Evolutionary conservation across 768 basidiomycete genomes (phyloP), one percentile per base, ranked within the genome.

Genomic region (Leccinum rimulosum): DNA sequence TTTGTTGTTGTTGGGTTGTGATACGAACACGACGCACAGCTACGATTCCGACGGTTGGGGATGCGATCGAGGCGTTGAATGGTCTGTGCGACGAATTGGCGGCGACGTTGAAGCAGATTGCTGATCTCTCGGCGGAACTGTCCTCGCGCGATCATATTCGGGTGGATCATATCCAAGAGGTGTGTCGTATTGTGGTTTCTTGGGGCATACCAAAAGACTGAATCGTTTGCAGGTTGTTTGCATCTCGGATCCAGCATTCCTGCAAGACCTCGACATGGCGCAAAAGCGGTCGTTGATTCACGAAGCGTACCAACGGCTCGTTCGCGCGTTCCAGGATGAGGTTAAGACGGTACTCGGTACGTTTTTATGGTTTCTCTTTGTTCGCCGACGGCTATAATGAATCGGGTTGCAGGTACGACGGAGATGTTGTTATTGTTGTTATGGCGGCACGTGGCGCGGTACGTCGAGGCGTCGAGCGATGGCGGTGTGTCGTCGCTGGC

Each of bases 391-490:
- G 22, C 10, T 43, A 19, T 43, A 43, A 22, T 43, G 15, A 28
- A 22, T 17, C 11, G 50, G 50, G 15, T 3, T 22, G 3, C 30
- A 90, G 89, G 82, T 57, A 83, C 87, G 15, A 74, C 85, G 52
- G 94, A 95, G 72, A 88, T 93, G 84, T 70, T 90, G 6, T 77
- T 95, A 9, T 77, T 95, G 17, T 78, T 95, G 19, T 75, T 93
- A 10, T 93, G 90, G 88, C 81, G 91, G 15, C 94, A 95, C 66
- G 67, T 92, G 30, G 79, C 82, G 14, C 85, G 86, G 68, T 95
- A 89, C 71, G 70, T 79, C 40, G 67, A 72, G 70, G 64, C 74
- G 64, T 25, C 47, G 11, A 15, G 14, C 22, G 51, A 77, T 69
- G 9, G 53, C 22, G 22, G 22, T 1, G 52, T 38, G 10, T 54